These are phyloP conservation scores for Candida sp. DNA, from an alignment of 1,139 yeast genomes.

Conservation along the genomic window DNA sequence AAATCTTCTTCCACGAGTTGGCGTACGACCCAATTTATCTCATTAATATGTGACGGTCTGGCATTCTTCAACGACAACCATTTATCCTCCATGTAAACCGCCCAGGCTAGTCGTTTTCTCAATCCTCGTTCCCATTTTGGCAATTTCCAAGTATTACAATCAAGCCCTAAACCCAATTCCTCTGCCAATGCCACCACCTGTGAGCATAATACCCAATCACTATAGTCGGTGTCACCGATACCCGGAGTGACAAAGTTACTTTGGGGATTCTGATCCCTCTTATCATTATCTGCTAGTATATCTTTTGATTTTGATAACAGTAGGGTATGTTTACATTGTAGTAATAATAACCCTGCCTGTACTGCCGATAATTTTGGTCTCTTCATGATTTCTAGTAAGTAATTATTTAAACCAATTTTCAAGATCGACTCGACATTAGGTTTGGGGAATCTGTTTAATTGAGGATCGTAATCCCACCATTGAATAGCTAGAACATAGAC, in stretches of 20 bases:
- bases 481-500: constrained; percentile 73
- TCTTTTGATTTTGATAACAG: constrained; percentile 3
- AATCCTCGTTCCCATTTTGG: constrained; percentile 93
- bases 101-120: constrained; percentile 87
- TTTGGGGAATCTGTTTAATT: constrained; percentile 57
- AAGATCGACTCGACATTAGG: constrained; percentile 55
- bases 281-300: constrained; percentile 7
- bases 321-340: constrained; percentile 58
- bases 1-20: constrained; percentile 68
- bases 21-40: constrained; percentile 67
- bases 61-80: constrained; percentile 81
- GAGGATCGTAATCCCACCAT: constrained; percentile 85
- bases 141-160: constrained; percentile 82
- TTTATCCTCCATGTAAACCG: constrained; percentile 84
- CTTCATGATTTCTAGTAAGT: constrained; percentile 64
- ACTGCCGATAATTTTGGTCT: constrained; percentile 78
- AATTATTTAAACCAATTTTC: constrained; percentile 52
- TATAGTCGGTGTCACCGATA: constrained; percentile 45
- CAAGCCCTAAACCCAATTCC: constrained; percentile 81
- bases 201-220: constrained; percentile 84
- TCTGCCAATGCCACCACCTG: constrained; percentile 85
- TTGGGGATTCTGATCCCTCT: constrained; percentile 5
- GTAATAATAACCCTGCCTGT: constrained; percentile 68
- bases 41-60: constrained; percentile 73
- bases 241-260: constrained; percentile 2